Conservation (phyloP, 2,329 filamentous ascomycete genomes). For the Claviceps capensis region DNA sequence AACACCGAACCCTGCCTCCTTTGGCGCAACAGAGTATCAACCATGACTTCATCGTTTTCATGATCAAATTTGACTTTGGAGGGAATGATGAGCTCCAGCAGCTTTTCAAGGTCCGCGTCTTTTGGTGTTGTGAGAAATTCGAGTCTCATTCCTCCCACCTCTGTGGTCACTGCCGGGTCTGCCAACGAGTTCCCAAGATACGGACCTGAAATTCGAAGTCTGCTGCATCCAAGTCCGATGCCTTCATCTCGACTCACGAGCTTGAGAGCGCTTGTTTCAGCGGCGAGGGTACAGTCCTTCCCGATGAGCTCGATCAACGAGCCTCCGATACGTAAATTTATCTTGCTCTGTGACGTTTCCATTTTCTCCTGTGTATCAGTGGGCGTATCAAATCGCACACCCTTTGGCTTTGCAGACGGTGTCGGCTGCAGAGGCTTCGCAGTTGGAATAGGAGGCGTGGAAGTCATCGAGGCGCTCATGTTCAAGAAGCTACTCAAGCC, state of each 20-base stretch:
- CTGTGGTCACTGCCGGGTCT: constrained; percentile 47
- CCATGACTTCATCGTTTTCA: constrained; percentile 81
- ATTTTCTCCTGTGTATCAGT: constrained; percentile 34
- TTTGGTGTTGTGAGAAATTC: constrained; percentile 63
- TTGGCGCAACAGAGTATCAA: constrained; percentile 81
- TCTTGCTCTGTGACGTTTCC: constrained; percentile 44
- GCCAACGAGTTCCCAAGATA: constrained; percentile 38
- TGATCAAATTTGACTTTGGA: constrained; percentile 81
- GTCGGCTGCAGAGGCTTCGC: constrained; percentile 23
- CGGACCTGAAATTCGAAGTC: constrained; percentile 62
- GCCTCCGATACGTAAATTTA: constrained; percentile 65
- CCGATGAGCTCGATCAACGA: constrained; percentile 65
- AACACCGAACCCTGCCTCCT: constrained; percentile 75
- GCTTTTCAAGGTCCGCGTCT: constrained; percentile 65
- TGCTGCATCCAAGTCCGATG: constrained; percentile 59
- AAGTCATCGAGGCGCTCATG: constrained; percentile 71
- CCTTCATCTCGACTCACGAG: constrained; percentile 61
- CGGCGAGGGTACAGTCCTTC: constrained; percentile 56
- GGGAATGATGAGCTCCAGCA: constrained; percentile 78
- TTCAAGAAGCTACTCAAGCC: constrained; percentile 85
- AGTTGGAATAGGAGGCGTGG: constrained; percentile 42
- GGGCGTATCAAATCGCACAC: constrained; percentile 44
- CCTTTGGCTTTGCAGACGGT: constrained; percentile 32
- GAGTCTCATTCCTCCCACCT: constrained; percentile 52
- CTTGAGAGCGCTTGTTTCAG: constrained; percentile 74